These are phyloP conservation scores for Acephala macrosclerotiorum DNA, from an alignment of 2,329 filamentous ascomycete genomes.

Conservation along the genomic window DNA sequence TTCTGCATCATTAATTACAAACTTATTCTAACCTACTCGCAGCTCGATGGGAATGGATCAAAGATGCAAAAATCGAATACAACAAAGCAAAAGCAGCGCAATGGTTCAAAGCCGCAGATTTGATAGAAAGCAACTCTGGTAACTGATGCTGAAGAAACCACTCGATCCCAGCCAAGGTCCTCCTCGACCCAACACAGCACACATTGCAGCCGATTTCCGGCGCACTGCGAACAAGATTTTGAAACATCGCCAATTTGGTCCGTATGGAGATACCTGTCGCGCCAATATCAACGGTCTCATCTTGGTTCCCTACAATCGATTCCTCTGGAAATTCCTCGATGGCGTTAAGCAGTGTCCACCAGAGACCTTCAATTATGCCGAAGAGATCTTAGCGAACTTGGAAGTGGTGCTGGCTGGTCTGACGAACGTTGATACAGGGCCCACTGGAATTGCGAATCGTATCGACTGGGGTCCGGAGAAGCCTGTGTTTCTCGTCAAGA, in stretches of 20 bases:
- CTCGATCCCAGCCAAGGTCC: constrained; percentile 24
- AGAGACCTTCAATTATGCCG: constrained; percentile 20
- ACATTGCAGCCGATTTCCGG: constrained; percentile 17
- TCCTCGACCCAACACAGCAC: constrained; percentile 18
- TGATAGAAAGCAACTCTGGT: constrained; percentile 19
- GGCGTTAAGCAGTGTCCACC: constrained; percentile 18
- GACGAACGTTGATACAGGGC: constrained; percentile 21
- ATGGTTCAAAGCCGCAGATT: constrained; percentile 15
- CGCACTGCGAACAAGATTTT: background rate
- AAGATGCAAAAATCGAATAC: constrained; percentile 8
- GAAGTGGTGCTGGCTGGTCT: constrained; percentile 16
- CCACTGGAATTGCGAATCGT: constrained; percentile 12
- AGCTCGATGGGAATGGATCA: constrained; percentile 20
- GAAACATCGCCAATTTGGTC: background rate
- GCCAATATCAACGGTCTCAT: constrained; percentile 9
- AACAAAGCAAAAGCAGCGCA: constrained; percentile 19
- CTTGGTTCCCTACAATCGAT: constrained; percentile 26
- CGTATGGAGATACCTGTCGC: background rate
- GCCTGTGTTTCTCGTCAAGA: background rate
- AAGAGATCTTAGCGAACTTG: constrained; percentile 13
- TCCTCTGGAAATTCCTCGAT: constrained; percentile 23
- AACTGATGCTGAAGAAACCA: constrained; percentile 26
- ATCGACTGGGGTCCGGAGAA: constrained; percentile 12
- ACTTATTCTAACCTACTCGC: background rate
- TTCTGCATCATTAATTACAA: too few species aligned